Evolutionary conservation across 306 rosid species (phyloP).

Genomic region (Glycine latifolia): DNA sequence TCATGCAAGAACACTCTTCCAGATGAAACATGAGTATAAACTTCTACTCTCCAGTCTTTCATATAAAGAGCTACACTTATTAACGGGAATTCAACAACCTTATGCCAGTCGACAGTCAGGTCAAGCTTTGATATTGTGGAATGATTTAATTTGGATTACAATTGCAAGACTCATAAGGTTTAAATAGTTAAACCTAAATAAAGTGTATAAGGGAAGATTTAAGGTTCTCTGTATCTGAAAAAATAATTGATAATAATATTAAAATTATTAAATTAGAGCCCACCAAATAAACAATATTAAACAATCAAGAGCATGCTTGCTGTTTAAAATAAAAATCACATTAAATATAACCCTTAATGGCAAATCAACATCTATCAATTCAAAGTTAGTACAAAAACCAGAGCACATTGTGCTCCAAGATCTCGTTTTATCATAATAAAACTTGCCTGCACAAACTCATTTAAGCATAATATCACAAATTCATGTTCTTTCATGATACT

Average conservation of each 20-base stretch:
- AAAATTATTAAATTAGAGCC: neutral
- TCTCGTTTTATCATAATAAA: conserved; percentile 7
- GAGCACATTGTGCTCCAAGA: neutral
- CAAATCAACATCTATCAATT: neutral
- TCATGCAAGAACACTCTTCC: neutral
- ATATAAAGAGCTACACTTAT: neutral
- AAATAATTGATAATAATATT: neutral
- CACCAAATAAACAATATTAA: neutral
- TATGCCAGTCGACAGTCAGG: neutral
- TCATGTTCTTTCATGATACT: conserved; percentile 29
- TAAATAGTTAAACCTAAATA: neutral
- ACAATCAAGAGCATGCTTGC: neutral
- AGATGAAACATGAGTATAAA: conserved; percentile 2
- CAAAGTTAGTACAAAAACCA: conserved; percentile 6
- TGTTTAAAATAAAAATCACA: neutral
- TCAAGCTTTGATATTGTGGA: neutral
- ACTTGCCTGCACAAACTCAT: neutral
- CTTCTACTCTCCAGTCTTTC: neutral
- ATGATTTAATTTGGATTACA: neutral
- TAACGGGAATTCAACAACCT: neutral
- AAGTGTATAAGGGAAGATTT: neutral
- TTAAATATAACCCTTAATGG: neutral
- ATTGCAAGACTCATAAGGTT: conserved; percentile 1
- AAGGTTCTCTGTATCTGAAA: neutral
- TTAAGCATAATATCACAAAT: conserved; percentile 14